These are phyloP conservation scores for Fonsecaea erecta DNA, from an alignment of 2,329 filamentous ascomycete species.

Conservation along the genomic window DNA sequence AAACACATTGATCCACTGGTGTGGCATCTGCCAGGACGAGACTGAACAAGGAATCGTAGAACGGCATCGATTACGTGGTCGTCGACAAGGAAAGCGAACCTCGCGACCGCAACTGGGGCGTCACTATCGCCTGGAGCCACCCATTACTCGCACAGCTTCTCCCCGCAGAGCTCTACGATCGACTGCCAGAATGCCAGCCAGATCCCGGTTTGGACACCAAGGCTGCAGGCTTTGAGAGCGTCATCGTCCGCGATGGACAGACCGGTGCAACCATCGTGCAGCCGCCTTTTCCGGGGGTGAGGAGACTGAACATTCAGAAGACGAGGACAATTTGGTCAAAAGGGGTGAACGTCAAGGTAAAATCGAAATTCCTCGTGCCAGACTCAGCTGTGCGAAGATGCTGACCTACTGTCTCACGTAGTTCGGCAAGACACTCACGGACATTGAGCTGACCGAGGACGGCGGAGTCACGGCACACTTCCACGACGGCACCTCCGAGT, in stretches of 20 bases:
- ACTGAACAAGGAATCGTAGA: conserved; percentile 13
- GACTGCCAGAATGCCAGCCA: conserved; percentile 42
- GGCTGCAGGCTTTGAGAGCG: conserved; percentile 26
- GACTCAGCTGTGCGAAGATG: no score
- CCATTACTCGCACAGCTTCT: conserved; percentile 44
- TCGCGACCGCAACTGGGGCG: conserved; percentile 34
- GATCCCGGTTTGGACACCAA: conserved; percentile 42
- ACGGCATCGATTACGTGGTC: conserved; percentile 32
- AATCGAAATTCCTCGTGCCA: background rate
- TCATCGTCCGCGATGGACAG: conserved; percentile 32
- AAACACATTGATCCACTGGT: background rate
- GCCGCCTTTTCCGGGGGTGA: conserved; percentile 39
- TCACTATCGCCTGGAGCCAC: conserved; percentile 45
- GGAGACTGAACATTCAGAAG: conserved; percentile 45
- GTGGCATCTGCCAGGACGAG: background rate
- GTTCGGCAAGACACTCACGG: conserved; percentile 30
- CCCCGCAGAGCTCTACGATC: conserved; percentile 41
- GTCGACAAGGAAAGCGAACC: conserved; percentile 32
- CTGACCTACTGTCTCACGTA: no score
- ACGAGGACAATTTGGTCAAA: conserved; percentile 44
- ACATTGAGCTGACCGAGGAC: conserved; percentile 24
- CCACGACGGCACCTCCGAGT: conserved; percentile 33
- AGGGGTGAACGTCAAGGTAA: conserved; percentile 39
- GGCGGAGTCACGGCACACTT: conserved; percentile 32
- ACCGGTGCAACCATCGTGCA: conserved; percentile 39